phyloP scores from a whole-genome alignment of 108 stramenopile genomes.

The Cyclotella baltica region DNA sequence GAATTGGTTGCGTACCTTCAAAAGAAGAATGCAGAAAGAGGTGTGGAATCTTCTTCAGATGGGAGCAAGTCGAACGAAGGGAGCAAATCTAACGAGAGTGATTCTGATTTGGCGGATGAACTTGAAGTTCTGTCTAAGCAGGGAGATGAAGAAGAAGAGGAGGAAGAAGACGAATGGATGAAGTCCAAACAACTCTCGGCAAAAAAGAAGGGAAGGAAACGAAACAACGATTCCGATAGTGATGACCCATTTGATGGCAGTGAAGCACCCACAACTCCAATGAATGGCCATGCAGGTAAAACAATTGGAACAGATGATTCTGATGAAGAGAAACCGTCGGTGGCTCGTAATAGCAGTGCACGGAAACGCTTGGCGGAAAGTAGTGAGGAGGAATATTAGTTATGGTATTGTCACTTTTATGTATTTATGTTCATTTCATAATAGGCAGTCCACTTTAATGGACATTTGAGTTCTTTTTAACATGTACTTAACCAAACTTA shows the following conservation, averaged over 20 bases:
- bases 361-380: constrained; percentile 30
- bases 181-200: constrained; percentile 20
- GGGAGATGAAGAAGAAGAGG: constrained; percentile 30
- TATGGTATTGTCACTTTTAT: too few species aligned
- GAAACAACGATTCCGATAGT: constrained; percentile 53
- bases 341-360: not conserved
- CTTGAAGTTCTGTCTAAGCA: constrained; percentile 33
- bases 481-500: too few species aligned
- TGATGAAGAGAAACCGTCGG: not conserved
- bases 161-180: constrained; percentile 45
- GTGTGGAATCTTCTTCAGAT: not conserved
- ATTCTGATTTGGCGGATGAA: constrained; percentile 15
- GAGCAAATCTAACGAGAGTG: not conserved
- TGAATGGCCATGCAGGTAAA: not conserved
- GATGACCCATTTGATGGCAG: constrained; percentile 6
- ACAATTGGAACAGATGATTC: not conserved
- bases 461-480: too few species aligned
- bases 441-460: too few species aligned
- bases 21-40: constrained; percentile 16
- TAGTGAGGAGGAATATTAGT: constrained; percentile 37
- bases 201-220: not conserved
- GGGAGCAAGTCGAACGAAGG: too few species aligned
- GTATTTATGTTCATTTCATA: too few species aligned
- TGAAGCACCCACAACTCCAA: not conserved
- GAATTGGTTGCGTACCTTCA: constrained; percentile 22